Evolutionary conservation across 176 grass and related monocot genomes (phyloP), one percentile per base, ranked within the genome.

Genomic region (Avena eriantha): DNA sequence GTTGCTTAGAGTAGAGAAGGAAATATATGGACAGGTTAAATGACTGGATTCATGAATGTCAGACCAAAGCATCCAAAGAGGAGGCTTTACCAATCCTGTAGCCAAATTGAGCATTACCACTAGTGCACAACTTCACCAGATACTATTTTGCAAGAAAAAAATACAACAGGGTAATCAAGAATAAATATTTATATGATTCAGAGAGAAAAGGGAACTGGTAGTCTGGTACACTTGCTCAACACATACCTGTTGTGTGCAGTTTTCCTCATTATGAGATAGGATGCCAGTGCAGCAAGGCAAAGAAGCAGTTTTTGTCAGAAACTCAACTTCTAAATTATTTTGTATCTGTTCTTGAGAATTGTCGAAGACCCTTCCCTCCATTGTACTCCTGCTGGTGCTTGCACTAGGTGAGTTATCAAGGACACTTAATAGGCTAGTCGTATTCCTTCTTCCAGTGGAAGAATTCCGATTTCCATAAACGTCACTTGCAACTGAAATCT

Each of bases 171-270:
- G 16, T 31, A 15, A 75, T 68, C 73, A 17, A 26, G 41, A 84
- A 84, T 56, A 51, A 78, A 57, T 76, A 76, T 76, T 68, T 51
- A 15, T 41, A 77, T 48, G 73, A 76, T 58, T 78, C 78, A 50
- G 55, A 73, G 58, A 63, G 34, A 35, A 91, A 67, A 86, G 29
- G 43, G 85, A 57, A 75, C 45, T 75, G 23, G 72, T 26, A 23
- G 69, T 48, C 35, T 47, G n/a, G 47, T 82, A 19, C 21, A 45
- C 41, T 92, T 78, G 77, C 61, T 70, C 78, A 71, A 54, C 34
- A 59, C 72, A 73, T 89, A 90, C 91, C 91, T 92, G 45, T 77
- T 58, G 7, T 19, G 22, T 51, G 76, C 59, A 77, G 23, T 19
- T 53, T 90, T 81, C 69, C 60, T 70, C 64, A 64, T 19, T 84